Evolutionary conservation across 208 protist genomes (phyloP).

Genomic region (Crithidia fasciculata): DNA sequence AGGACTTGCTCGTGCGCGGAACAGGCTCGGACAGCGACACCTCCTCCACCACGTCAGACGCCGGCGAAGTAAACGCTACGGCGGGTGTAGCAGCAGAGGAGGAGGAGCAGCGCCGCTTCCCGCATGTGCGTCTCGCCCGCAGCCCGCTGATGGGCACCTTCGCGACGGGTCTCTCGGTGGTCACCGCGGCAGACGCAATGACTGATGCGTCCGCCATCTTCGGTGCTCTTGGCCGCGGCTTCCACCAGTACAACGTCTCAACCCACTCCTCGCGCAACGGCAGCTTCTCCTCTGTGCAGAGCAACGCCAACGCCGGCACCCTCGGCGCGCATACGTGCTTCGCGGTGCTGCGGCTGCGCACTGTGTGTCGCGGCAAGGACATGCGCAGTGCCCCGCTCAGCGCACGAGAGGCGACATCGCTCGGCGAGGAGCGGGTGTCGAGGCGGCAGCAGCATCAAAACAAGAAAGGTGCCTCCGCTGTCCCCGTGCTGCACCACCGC

Average conservation of each 20-base stretch:
- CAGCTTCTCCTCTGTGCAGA: constrained; percentile 1
- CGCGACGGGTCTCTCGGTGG: constrained; percentile 7
- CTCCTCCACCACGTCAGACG: not conserved
- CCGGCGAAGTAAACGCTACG: not conserved
- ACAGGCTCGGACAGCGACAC: constrained; percentile 8
- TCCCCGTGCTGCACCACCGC: constrained; percentile 3
- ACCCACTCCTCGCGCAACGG: constrained; percentile 5
- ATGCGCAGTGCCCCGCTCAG: constrained; percentile 21
- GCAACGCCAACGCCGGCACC: not conserved
- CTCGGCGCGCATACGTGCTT: constrained; percentile 19
- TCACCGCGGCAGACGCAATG: constrained; percentile 3
- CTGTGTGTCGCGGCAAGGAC: constrained; percentile 14
- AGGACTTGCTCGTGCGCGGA: constrained; percentile 13
- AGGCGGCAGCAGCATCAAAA: not conserved
- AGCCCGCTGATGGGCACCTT: constrained; percentile 30
- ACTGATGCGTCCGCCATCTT: not conserved
- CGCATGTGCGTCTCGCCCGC: constrained; percentile 20
- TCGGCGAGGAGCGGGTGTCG: not conserved
- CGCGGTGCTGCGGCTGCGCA: constrained; percentile 21
- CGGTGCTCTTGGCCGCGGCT: constrained; percentile 14
- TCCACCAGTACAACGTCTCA: constrained; percentile 23
- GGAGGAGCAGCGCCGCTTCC: not conserved
- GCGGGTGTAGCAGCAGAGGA: not conserved
- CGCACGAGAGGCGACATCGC: constrained; percentile 8
- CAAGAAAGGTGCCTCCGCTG: not conserved